A percentile compares a stretch with the other conserved stretches of the same genome.
Evolutionary conservation across 768 basidiomycete genomes (phyloP).

Genomic region (Kwoniella dejecticola): DNA sequence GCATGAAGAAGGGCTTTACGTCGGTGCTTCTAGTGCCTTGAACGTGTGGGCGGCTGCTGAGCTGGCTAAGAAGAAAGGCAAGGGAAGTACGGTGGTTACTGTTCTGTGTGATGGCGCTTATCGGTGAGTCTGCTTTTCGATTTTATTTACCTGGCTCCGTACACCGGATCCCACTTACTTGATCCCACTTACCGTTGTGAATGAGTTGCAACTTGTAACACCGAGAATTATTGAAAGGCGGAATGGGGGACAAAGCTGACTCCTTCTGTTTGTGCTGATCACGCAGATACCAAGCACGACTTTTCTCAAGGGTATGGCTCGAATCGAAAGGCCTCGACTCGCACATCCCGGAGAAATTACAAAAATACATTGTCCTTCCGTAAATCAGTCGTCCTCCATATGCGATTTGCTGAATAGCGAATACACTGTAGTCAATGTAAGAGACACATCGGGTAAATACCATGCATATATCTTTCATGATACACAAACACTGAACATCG

Average conservation of each 20-base stretch:
- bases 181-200: too few relatives aligned
- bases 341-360: slow-evolving; percentile 78
- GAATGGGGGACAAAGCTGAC: not conserved
- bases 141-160: too few relatives aligned
- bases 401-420: too few relatives aligned
- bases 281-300: slow-evolving; percentile 74
- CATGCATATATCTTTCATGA: too few relatives aligned
- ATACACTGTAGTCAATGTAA: too few relatives aligned
- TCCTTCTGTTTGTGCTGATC: not conserved
- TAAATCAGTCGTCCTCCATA: slow-evolving; percentile 11
- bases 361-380: slow-evolving; percentile 80
- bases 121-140: slow-evolving; percentile 59
- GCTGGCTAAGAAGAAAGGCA: slow-evolving; percentile 79
- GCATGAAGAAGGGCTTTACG: slow-evolving; percentile 87
- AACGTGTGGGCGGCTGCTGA: slow-evolving; percentile 94
- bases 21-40: slow-evolving; percentile 89
- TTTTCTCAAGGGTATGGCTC: slow-evolving; percentile 94
- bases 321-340: slow-evolving; percentile 72
- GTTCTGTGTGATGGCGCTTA: slow-evolving; percentile 95
- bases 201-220: too few relatives aligned
- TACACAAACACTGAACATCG: too few relatives aligned
- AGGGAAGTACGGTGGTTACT: slow-evolving; percentile 80
- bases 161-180: too few relatives aligned
- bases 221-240: too few relatives aligned
- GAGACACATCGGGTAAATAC: too few relatives aligned